These are phyloP conservation scores for Carpinus viminea DNA, from an alignment of 306 rosid genomes.

Conservation along the genomic window DNA sequence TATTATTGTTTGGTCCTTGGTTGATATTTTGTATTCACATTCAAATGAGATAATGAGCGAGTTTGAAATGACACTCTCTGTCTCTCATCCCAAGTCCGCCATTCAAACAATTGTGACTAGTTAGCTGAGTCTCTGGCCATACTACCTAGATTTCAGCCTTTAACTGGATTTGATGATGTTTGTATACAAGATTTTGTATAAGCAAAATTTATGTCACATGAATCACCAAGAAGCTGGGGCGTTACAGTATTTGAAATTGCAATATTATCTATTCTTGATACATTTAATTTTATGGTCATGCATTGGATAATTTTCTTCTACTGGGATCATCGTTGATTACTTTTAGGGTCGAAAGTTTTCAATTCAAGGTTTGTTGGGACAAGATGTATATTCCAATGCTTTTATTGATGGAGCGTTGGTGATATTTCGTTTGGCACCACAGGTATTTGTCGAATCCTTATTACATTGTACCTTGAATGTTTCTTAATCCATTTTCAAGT, in stretches of 20 bases:
- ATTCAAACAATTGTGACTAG: too few relatives aligned
- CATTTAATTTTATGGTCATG: neutral
- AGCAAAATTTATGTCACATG: neutral
- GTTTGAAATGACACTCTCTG: too few relatives aligned
- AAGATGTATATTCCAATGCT: constrained; percentile 59
- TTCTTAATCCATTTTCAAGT: constrained; percentile 19
- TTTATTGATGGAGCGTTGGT: constrained; percentile 83
- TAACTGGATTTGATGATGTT: neutral
- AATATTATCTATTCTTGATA: neutral
- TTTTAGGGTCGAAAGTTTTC: constrained; percentile 90
- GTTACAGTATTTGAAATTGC: neutral
- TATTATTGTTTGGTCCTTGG: too few relatives aligned
- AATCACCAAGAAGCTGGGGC: neutral
- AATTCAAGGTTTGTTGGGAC: constrained; percentile 81
- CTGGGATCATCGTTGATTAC: constrained; percentile 18
- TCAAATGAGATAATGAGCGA: too few relatives aligned
- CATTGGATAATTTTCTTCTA: neutral
- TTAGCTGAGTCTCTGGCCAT: too few relatives aligned
- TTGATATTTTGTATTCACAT: too few relatives aligned
- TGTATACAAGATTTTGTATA: neutral
- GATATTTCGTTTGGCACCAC: constrained; percentile 97
- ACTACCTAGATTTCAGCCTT: too few relatives aligned
- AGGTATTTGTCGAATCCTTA: constrained; percentile 48
- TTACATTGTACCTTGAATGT: constrained; percentile 1
- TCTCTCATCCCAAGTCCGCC: too few relatives aligned